Conservation (phyloP, 176 grass and related monocot species). For the Saccharum spontaneum region DNA sequence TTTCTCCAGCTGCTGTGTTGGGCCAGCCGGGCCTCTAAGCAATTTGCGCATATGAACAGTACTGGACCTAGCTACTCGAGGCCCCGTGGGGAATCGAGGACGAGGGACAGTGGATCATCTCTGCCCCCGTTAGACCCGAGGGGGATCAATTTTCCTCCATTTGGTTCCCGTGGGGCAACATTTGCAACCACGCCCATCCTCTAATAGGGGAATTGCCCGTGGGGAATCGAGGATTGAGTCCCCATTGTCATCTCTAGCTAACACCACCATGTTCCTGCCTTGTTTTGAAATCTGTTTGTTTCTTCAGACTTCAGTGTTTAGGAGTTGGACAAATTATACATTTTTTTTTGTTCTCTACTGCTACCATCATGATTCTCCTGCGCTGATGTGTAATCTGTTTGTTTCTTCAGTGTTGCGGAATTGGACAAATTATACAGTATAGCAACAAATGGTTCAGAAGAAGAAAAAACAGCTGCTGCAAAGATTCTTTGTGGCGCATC, state of each 20-base stretch:
- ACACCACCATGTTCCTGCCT: not conserved
- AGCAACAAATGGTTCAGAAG: conserved; percentile 79
- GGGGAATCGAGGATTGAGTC: not conserved
- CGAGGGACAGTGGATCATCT: not conserved
- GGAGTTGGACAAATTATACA: not conserved
- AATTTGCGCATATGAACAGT: not conserved
- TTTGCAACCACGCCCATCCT: not conserved
- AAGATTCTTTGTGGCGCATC: conserved; percentile 92
- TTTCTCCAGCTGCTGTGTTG: not conserved
- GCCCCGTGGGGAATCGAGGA: not conserved
- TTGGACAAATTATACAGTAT: conserved; percentile 81
- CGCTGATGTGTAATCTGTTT: conserved; percentile 30
- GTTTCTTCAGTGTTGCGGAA: conserved; percentile 64
- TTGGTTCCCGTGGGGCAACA: not conserved
- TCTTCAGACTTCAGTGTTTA: not conserved
- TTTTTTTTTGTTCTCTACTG: not conserved
- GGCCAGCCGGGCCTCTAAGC: not conserved
- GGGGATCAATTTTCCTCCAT: not conserved
- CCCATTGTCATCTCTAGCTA: not conserved
- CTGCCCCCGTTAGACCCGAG: not conserved
- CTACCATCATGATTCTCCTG: conserved; percentile 1
- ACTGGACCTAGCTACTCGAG: not conserved
- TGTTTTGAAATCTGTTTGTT: not conserved
- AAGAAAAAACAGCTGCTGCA: conserved; percentile 88
- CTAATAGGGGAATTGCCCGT: not conserved